Evolutionary conservation across 1,139 yeast genomes (phyloP), one percentile per base, ranked within the genome.

Genomic region (Schizosaccharomyces versatilis): DNA sequence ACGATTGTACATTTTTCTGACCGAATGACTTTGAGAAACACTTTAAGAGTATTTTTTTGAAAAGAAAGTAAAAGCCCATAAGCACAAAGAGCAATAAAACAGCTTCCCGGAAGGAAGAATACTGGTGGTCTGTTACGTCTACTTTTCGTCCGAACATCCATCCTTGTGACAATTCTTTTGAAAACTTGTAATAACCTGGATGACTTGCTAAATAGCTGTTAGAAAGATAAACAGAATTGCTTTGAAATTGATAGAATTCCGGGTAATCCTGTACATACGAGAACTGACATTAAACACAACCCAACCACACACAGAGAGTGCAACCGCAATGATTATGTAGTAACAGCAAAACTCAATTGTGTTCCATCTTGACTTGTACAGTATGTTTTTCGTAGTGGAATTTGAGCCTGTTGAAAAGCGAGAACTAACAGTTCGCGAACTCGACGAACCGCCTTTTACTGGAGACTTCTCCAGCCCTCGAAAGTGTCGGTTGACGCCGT

Each of bases 91-190:
- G 68, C 55, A 82, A 66, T 9, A 78, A 76, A 61, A 88, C 73
- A 65, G 85, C 86, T 63, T 82, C 81, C 62, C 98, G 74, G 66
- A 93, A 86, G 63, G 86, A 84, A 38, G 85, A 71, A 64, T 90
- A 93, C 66, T 93, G 99, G 44, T 73, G 72, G 65, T 93, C 99
- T 3, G 95, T 81, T 65, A 88, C 88, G 65, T 93, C 74, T 12
- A 70, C 72, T 58, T 62, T 61, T 7, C 68, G 61, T 12, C 68
- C 69, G 55, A 63, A 60, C 55, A 67, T 59, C 68, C 70, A 67
- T 15, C 96, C 61, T 77, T 93, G 69, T 77, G 81, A 88, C 82
- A 90, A 71, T 51, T 80, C 68, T 55, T 78, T 75, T 59, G 75
- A 74, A 63, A 75, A 86, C 54, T 71, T 70, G 17, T 75, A 74